phyloP scores from a whole-genome alignment of 345 rosid genomes.

The Linum tenue region DNA sequence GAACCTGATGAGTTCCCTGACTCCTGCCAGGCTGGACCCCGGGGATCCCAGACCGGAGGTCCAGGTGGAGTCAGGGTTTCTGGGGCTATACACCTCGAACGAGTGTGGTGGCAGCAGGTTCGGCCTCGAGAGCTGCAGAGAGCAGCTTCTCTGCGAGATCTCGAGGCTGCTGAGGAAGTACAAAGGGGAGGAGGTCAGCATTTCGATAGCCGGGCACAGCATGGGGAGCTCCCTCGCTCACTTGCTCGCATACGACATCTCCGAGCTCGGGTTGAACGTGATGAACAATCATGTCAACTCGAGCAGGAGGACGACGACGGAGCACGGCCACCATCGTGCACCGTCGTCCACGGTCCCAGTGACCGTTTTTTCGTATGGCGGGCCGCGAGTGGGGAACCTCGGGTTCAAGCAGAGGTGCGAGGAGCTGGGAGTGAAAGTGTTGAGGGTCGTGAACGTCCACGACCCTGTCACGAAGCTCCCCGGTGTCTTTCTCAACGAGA shows the following conservation, averaged over 20 bases:
- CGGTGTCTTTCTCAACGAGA: slow-evolving; percentile 69
- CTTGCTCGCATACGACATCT: slow-evolving; percentile 71
- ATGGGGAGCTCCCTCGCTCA: slow-evolving; percentile 87
- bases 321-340: neutral
- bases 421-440: slow-evolving; percentile 62
- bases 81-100: slow-evolving; percentile 63
- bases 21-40: slow-evolving; percentile 70
- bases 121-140: slow-evolving; percentile 67
- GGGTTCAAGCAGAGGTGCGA: slow-evolving; percentile 71
- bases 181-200: slow-evolving; percentile 59
- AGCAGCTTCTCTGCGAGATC: slow-evolving; percentile 74
- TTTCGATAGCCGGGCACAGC: slow-evolving; percentile 76
- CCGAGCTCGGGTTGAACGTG: slow-evolving; percentile 49
- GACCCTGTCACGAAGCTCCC: slow-evolving; percentile 88
- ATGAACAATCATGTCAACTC: slow-evolving; percentile 3
- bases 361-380: slow-evolving; percentile 74
- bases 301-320: neutral
- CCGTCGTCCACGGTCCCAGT: slow-evolving; percentile 22
- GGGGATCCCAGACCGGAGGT: slow-evolving; percentile 45
- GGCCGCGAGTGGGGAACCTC: slow-evolving; percentile 81
- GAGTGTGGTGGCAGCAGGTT: slow-evolving; percentile 47
- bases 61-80: slow-evolving; percentile 75
- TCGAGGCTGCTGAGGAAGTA: slow-evolving; percentile 45
- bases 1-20: slow-evolving; percentile 66
- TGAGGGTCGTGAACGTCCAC: slow-evolving; percentile 61